Base-by-base conservation (phyloP, 345 rosid genomes). In the Nasturtium officinale region DNA sequence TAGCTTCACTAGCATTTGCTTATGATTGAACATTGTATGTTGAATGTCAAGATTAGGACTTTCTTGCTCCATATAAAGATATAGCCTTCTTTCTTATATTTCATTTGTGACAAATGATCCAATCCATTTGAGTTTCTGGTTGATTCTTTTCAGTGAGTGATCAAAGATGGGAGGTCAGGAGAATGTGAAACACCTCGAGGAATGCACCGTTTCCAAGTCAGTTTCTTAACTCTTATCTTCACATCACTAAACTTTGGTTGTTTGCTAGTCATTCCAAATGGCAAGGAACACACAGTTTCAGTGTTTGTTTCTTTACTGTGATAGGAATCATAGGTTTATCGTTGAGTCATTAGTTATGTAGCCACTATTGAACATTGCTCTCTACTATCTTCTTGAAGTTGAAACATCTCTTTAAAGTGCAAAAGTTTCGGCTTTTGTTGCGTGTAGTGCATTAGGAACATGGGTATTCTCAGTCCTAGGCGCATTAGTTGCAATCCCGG, bases 391-490 rank as follows among this genome's bases (percentile, higher is more conserved):
- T 47, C 52, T 64, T 16, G 16, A 65, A 64, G 65, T 64, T 32
- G 6, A 54, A 42, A 43, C 21, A 52, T 23, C 37, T 23, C 25
- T 23, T 18, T 10, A 6, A 70, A 50, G 32, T 60, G 52, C 51
- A 4, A 13, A 48, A 48, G 2, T 38, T 61, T 37, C 1, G 12
- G 3, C 21, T 23, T 16, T 15, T 40, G 45, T 21, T 73, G 17
- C 6, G 45, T 51, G 53, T 82, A 91, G 97, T 69, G 97, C 98
- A 62, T 60, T 91, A 81, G 98, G 98, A 10, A 91, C 98, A 18
- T 89, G 97, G 97, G 87, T 94, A 40, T 94, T 94, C 82, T 89
- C 98, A 5, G 91, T 87, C 1, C 83, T 81, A 0, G 97, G 97
- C 7, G 96, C 96, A 72, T 81, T 94, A 83, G 65, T 89, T 6